Evolutionary conservation across 129 eudicot species (phyloP), one percentile per base, ranked within the genome.

Genomic region (Silybum marianum): DNA sequence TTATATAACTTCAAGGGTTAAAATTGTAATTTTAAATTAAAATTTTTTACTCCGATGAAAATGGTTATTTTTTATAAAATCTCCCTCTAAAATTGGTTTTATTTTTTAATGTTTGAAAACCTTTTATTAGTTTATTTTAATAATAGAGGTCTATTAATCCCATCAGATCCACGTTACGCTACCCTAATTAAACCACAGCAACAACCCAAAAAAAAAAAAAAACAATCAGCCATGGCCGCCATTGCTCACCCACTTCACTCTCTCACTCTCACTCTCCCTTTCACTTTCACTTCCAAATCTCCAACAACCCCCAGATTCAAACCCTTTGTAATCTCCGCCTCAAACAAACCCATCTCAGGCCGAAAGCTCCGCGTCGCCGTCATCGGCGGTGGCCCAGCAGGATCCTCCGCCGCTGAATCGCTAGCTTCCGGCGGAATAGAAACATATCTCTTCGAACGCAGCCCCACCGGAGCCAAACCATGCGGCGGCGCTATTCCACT

Each of bases 401-500:
- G 99, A 14, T 97, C 98, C 30, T 81, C 88, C 6, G 93, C 99
- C 10, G 99, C 99, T 0, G 99, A 95, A 38, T 85, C 99, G 0
- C 86, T 95, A 12, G 99, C 97, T 10, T 84, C 91, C 54, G 97
- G 97, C 21, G 99, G 99, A 1, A 77, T 95, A 1, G 99, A 95
- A 48, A 93, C 98, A 21, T 88, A 91, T 76, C 87, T 95, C 0
- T 88, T 95, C 9, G 98, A 95, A 23, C 87, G 98, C 5, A 91
- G 86, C 82, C 80, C 95, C 71, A 91, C 86, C 71, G 93, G 95
- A 79, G 93, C 93, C 77, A 95, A 95, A 75, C 99, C 99, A 60
- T 95, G 99, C 54, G 99, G 99, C 3, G 99, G 99, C 0, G 99
- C 99, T 0, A 95, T 95, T 21, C 99, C 99, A 0, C 91, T 95